Evolutionary conservation across 2,329 filamentous ascomycete species (phyloP).

Genomic region (Ophiostoma montium): DNA sequence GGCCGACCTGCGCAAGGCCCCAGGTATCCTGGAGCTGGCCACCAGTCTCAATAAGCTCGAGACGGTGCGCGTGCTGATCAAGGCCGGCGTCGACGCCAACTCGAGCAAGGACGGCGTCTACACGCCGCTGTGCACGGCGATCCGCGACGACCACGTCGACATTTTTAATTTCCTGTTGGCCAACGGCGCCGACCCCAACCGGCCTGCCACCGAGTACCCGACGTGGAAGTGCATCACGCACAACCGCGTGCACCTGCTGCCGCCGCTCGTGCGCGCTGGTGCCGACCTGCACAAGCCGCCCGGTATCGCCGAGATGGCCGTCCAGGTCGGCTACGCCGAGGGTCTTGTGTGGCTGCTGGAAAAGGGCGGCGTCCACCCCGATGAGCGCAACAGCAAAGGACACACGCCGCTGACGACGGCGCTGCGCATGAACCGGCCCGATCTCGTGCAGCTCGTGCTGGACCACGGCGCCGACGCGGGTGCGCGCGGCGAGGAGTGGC

Average conservation of each 20-base stretch:
- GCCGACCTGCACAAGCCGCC: conserved; percentile 19
- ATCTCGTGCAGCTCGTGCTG: conserved; percentile 29
- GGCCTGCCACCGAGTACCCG: conserved; percentile 21
- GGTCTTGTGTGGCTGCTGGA: conserved; percentile 25
- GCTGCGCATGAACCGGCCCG: conserved; percentile 28
- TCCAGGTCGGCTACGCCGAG: conserved; percentile 21
- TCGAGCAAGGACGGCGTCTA: conserved; percentile 17
- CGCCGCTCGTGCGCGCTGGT: conserved; percentile 22
- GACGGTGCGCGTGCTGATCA: conserved; percentile 32
- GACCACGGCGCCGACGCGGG: conserved; percentile 21
- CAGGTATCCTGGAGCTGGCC: conserved; percentile 51
- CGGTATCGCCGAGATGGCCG: conserved; percentile 21
- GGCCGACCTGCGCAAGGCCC: conserved; percentile 44
- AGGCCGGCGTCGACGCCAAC: conserved; percentile 16
- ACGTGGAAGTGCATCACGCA: conserved; percentile 17
- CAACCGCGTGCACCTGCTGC: conserved; percentile 19
- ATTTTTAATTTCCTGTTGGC: conserved; percentile 20
- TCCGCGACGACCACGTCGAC: conserved; percentile 14
- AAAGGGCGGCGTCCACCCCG: conserved; percentile 21
- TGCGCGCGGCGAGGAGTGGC: conserved; percentile 34
- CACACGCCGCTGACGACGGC: conserved; percentile 19
- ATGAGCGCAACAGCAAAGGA: conserved; percentile 19
- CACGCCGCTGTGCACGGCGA: conserved; percentile 17
- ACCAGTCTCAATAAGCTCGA: conserved; percentile 50
- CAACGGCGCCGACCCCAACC: conserved; percentile 25